Percentiles rank a stretch among this genome's conserved stretches.
Evolutionary conservation across 75 land plant species (phyloP).

Genomic region (Selaginella moellendorffii): DNA sequence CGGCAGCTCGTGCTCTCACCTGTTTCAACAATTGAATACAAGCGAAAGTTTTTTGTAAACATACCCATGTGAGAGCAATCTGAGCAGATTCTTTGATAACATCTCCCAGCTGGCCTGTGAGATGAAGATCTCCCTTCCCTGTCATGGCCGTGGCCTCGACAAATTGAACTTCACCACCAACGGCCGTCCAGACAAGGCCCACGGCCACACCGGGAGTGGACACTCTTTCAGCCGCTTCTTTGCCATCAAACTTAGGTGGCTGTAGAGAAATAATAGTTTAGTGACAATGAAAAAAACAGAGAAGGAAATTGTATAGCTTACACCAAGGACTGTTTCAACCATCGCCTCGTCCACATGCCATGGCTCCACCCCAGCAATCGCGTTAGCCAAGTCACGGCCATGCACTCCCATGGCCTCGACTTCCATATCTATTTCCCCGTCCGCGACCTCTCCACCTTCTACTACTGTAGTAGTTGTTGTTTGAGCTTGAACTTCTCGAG

Average conservation of each 20-base stretch:
- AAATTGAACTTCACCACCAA: conserved; percentile 94
- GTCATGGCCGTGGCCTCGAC: conserved; percentile 81
- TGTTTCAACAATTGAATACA: conserved; percentile 5
- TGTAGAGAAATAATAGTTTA: conserved; percentile 20
- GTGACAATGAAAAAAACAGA: neutral
- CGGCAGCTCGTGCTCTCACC: conserved; percentile 84
- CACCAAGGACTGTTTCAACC: conserved; percentile 87
- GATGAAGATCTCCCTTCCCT: conserved; percentile 89
- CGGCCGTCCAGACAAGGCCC: conserved; percentile 89
- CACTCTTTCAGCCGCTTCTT: conserved; percentile 79
- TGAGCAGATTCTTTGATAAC: conserved; percentile 99
- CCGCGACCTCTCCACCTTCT: conserved; percentile 55
- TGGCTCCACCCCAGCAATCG: conserved; percentile 28
- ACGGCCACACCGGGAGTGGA: conserved; percentile 78
- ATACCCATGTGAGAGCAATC: conserved; percentile 93
- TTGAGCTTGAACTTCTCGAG: conserved; percentile 41
- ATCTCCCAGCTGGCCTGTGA: conserved; percentile 98
- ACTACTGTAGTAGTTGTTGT: neutral
- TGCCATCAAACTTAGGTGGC: conserved; percentile 97
- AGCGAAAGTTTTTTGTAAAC: neutral
- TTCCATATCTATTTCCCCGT: conserved; percentile 88
- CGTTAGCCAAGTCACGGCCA: conserved; percentile 44
- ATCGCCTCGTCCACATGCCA: conserved; percentile 70
- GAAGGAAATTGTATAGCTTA: conserved; percentile 16
- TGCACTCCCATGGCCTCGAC: conserved; percentile 64